Percentiles rank a stretch among this genome's conserved stretches.
phyloP scores from a whole-genome alignment of 129 eudicot species.

The Calendula officinalis region DNA sequence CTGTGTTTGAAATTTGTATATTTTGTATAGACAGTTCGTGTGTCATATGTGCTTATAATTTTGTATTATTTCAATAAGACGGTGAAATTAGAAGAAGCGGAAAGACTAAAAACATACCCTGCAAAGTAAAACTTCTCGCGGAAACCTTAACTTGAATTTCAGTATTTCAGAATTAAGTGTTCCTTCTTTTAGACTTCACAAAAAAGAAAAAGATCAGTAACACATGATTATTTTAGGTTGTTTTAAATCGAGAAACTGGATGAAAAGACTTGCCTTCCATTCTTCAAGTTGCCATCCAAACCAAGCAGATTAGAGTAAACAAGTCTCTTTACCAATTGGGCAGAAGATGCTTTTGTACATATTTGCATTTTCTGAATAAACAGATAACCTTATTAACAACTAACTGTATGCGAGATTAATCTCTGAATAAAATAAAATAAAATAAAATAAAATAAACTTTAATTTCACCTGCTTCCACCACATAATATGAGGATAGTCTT shows the following conservation, averaged over 20 bases:
- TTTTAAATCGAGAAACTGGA: background rate
- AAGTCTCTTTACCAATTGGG: constrained; percentile 61
- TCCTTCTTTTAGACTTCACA: constrained; percentile 84
- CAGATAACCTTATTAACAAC: constrained; percentile 10
- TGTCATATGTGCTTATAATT: background rate
- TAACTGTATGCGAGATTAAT: constrained; percentile 7
- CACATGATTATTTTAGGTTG: background rate
- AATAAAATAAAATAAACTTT: background rate
- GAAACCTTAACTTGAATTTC: constrained; percentile 88
- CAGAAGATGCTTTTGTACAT: constrained; percentile 68
- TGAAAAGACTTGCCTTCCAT: constrained; percentile 57
- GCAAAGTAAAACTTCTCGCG: constrained; percentile 91
- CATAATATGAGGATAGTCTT: constrained; percentile 56
- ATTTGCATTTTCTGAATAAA: constrained; percentile 59
- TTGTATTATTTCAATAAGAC: background rate
- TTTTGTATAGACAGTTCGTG: background rate
- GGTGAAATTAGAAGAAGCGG: background rate
- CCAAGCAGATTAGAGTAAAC: constrained; percentile 75
- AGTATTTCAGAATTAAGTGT: constrained; percentile 79
- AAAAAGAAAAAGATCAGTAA: constrained; percentile 7
- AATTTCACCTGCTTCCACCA: constrained; percentile 93
- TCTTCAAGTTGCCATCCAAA: constrained; percentile 67
- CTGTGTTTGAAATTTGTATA: too few species aligned
- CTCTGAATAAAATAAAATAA: background rate
- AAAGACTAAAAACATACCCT: constrained; percentile 59